These are phyloP conservation scores for Candida nonsorbophila DNA, from an alignment of 805 yeast genomes.

Conservation along the genomic window DNA sequence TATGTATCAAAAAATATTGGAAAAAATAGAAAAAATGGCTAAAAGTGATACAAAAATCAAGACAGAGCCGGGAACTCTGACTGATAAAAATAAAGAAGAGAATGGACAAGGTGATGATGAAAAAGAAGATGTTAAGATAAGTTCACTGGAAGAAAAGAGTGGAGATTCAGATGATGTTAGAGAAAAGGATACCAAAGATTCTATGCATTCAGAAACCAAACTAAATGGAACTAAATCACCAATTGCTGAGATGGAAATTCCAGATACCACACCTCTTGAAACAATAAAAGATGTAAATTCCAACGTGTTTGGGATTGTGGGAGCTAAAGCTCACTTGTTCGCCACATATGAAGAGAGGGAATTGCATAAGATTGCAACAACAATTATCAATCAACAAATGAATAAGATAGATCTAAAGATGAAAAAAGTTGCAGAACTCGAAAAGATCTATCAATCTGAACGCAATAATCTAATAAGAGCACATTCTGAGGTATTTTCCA, in stretches of 20 bases:
- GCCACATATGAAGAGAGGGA: constrained; percentile 79
- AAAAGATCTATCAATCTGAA: constrained; percentile 61
- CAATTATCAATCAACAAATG: constrained; percentile 57
- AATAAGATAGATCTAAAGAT: constrained; percentile 63
- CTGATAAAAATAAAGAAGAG: constrained; percentile 5
- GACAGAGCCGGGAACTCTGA: constrained; percentile 6
- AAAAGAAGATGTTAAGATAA: constrained; percentile 3
- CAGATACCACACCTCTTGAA: constrained; percentile 9
- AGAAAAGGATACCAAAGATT: background rate
- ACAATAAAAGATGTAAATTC: constrained; percentile 56
- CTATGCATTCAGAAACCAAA: constrained; percentile 2
- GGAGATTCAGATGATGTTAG: background rate
- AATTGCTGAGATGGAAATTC: constrained; percentile 3
- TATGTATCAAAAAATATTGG: constrained; percentile 38
- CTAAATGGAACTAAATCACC: constrained; percentile 1
- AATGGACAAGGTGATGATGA: constrained; percentile 8
- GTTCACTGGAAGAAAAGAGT: constrained; percentile 4
- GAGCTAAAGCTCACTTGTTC: constrained; percentile 74
- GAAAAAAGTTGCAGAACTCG: constrained; percentile 52
- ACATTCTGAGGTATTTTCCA: constrained; percentile 63
- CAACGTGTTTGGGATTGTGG: constrained; percentile 70
- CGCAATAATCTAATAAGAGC: constrained; percentile 53
- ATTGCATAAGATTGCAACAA: constrained; percentile 53
- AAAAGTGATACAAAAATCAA: too few relatives aligned
- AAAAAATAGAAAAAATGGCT: constrained; percentile 27